These are phyloP conservation scores for Truncatella angustata DNA, from an alignment of 2,329 filamentous ascomycete species.

Conservation along the genomic window DNA sequence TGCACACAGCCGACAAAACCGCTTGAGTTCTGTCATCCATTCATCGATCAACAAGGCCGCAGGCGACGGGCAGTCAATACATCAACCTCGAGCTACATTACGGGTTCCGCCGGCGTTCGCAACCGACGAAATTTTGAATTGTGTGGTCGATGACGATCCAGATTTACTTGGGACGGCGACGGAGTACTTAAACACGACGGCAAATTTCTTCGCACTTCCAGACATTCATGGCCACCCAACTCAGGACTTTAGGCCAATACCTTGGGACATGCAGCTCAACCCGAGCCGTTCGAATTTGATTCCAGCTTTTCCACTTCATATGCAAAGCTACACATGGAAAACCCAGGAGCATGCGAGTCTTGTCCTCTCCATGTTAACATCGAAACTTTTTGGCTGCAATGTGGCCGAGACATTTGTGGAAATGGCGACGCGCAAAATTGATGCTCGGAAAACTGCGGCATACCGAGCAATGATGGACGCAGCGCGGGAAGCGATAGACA, in stretches of 20 bases:
- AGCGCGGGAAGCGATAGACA: neutral
- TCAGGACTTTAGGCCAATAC: neutral
- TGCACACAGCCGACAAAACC: neutral
- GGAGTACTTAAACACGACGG: neutral
- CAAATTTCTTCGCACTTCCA: neutral
- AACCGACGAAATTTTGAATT: neutral
- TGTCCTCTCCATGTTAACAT: neutral
- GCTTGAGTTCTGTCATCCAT: neutral
- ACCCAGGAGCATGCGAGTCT: neutral
- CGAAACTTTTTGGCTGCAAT: neutral
- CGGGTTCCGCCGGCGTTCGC: neutral
- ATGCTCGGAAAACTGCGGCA: neutral
- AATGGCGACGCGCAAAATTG: neutral
- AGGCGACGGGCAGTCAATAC: neutral
- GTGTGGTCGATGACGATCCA: neutral
- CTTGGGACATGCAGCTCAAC: neutral
- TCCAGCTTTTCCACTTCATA: neutral
- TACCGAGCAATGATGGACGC: neutral
- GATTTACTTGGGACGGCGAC: neutral
- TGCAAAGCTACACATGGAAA: neutral
- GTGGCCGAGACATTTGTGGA: neutral
- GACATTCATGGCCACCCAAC: neutral
- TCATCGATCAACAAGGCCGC: neutral
- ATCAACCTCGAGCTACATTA: too few relatives aligned
- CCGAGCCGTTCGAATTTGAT: neutral